Evolutionary conservation across 495 filamentous ascomycete species (phyloP).

Genomic region (Pyrenula massariospora): DNA sequence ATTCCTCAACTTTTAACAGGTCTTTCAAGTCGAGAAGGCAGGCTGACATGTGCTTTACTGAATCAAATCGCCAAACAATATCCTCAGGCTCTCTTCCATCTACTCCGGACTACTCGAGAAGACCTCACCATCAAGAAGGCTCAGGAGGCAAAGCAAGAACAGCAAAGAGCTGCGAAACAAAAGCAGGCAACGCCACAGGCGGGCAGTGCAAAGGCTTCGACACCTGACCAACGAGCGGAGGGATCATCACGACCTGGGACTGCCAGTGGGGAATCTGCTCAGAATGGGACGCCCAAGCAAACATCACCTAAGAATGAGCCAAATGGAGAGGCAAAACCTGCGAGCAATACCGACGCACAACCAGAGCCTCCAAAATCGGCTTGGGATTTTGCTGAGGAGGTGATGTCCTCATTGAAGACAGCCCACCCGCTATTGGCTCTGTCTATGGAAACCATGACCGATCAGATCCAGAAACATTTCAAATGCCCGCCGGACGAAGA

Average conservation of each 20-base stretch:
- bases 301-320: slow-evolving; percentile 10
- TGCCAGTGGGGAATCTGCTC: slow-evolving; percentile 31
- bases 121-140: slow-evolving; percentile 91
- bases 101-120: slow-evolving; percentile 85
- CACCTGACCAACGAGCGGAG: slow-evolving; percentile 19
- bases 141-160: slow-evolving; percentile 65
- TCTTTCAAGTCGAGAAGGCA: slow-evolving; percentile 77
- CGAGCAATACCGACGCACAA: slow-evolving; percentile 8
- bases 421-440: slow-evolving; percentile 90
- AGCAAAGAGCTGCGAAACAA: slow-evolving; percentile 30
- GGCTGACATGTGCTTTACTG: slow-evolving; percentile 69
- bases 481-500: slow-evolving; percentile 98
- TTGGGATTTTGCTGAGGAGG: slow-evolving; percentile 94
- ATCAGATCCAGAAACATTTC: slow-evolving; percentile 96
- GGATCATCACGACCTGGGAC: slow-evolving; percentile 34
- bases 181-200: slow-evolving; percentile 32
- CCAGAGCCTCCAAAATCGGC: slow-evolving; percentile 54
- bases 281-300: slow-evolving; percentile 18
- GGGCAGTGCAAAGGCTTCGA: slow-evolving; percentile 20
- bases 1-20: slow-evolving; percentile 92
- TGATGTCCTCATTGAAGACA: slow-evolving; percentile 86
- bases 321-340: slow-evolving; percentile 16
- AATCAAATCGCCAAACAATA: slow-evolving; percentile 90
- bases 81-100: slow-evolving; percentile 90
- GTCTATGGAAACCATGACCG: slow-evolving; percentile 99